phyloP scores from a whole-genome alignment of 2,329 filamentous ascomycete species.

The Penicillium sp. region DNA sequence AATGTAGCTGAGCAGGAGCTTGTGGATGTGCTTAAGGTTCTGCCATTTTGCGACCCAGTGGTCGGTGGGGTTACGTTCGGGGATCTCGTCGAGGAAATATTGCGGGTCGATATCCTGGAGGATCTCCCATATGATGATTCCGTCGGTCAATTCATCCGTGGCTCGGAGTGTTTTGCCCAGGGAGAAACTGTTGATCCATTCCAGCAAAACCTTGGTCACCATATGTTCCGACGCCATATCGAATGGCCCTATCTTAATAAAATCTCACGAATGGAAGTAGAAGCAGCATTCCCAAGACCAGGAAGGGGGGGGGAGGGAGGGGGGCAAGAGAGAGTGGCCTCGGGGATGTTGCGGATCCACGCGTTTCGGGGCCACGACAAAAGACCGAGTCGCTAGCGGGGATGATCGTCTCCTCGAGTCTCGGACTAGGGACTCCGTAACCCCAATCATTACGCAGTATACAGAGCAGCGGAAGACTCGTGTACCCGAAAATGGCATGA shows the following conservation, averaged over 20 bases:
- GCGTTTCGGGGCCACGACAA: conserved; percentile 18
- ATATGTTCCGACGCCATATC: conserved; percentile 43
- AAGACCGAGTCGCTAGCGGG: conserved; percentile 18
- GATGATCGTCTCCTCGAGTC: conserved; percentile 13
- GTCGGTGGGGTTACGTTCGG: conserved; percentile 42
- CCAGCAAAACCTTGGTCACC: conserved; percentile 44
- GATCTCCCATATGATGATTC: conserved; percentile 46
- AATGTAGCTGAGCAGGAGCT: conserved; percentile 44
- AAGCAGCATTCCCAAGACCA: conserved; percentile 16
- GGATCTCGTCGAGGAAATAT: conserved; percentile 46
- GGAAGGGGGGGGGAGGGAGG: conserved; percentile 2
- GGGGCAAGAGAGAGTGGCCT: conserved; percentile 9
- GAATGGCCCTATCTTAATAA: conserved; percentile 12
- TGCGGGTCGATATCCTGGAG: conserved; percentile 48
- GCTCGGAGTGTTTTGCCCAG: conserved; percentile 41
- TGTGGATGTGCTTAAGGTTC: conserved; percentile 48
- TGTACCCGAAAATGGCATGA: not conserved
- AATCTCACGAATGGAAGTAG: conserved; percentile 7
- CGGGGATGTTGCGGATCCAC: conserved; percentile 23
- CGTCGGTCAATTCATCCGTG: conserved; percentile 43
- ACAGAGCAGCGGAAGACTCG: too few relatives aligned
- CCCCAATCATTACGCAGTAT: too few relatives aligned
- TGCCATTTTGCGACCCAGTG: conserved; percentile 48
- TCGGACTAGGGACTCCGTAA: not conserved
- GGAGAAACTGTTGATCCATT: conserved; percentile 47